Base-by-base conservation (phyloP, 495 filamentous ascomycete genomes). In the Aspergillus asperescens region DNA sequence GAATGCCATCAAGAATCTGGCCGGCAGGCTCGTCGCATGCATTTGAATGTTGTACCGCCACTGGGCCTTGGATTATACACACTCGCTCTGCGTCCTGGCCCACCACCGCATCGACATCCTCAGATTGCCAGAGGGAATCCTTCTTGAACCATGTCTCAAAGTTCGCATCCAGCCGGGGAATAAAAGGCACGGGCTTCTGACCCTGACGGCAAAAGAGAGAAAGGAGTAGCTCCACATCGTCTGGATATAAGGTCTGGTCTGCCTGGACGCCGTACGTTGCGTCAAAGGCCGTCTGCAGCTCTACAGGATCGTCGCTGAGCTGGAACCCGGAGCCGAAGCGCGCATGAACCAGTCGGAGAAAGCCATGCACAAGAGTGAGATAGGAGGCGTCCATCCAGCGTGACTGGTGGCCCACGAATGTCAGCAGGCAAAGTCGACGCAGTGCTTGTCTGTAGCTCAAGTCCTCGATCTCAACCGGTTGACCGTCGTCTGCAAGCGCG, bases 1-100 rank as follows among this genome's bases (percentile, higher is more conserved):
- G 3, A 25, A 50, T 50, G 9, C 22, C 19, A 15, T 50, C 47
- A 16, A 50, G 47, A 25, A 50, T 50, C 20, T 50, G 8, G 13
- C 25, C 3, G 7, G 23, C 47, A 15, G 47, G 20, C 34, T 50
- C 47, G 23, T 50, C 34, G 28, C 19, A 18, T n/a, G 4, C 20
- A 7, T 1, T 12, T 4, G 47, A 22, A 28, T 50, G 28, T 1
- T 16, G 32, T 10, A 38, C 47, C 25, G 9, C 25, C 25, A 28
- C 25, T 28, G 25, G 25, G 9, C 25, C 25, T 5, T 28, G 25
- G 9, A 28, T 28, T 5, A 28, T 28, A 28, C 25, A 9, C 5
- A 28, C 25, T 28, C 25, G 25, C 25, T 28, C 25, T 28, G 25
- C 5, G 25, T 28, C 25, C 25, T 28, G 25, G 25, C 9, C 25